Conservation (phyloP, 768 basidiomycete genomes). For the Tylopilus sp. region DNA sequence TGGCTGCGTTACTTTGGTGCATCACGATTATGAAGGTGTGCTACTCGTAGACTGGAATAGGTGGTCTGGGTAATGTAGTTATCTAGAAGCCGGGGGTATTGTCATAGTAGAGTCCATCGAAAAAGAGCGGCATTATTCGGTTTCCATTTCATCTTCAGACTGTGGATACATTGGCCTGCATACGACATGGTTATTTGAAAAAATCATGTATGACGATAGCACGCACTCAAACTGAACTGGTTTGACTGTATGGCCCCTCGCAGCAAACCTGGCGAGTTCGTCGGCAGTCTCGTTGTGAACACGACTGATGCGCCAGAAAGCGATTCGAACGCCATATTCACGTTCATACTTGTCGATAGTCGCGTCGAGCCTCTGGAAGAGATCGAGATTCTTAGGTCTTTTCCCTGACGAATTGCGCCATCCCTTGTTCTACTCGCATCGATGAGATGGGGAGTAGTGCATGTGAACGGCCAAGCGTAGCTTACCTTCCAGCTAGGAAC, state of each 20-base stretch:
- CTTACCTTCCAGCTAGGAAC: slow-evolving; percentile 33
- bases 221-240: slow-evolving; percentile 2
- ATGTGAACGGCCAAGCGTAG: too few relatives aligned
- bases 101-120: background rate
- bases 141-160: background rate
- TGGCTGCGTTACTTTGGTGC: background rate
- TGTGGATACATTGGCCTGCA: background rate
- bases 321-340: slow-evolving; percentile 5
- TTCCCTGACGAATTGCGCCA: slow-evolving; percentile 9
- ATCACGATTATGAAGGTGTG: background rate
- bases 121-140: background rate
- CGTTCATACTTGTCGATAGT: slow-evolving; percentile 1
- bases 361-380: slow-evolving; percentile 12
- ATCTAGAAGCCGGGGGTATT: background rate
- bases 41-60: background rate
- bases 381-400: slow-evolving; percentile 17
- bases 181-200: background rate
- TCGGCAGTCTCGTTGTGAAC: slow-evolving; percentile 13
- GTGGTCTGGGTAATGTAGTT: background rate
- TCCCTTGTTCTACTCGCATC: background rate
- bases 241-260: slow-evolving; percentile 1
- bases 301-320: slow-evolving; percentile 14
- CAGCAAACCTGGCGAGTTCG: slow-evolving; percentile 7
- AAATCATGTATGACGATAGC: background rate
- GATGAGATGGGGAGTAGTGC: background rate